phyloP scores from a whole-genome alignment of 768 basidiomycete species.

The Tephrocybe sp. region DNA sequence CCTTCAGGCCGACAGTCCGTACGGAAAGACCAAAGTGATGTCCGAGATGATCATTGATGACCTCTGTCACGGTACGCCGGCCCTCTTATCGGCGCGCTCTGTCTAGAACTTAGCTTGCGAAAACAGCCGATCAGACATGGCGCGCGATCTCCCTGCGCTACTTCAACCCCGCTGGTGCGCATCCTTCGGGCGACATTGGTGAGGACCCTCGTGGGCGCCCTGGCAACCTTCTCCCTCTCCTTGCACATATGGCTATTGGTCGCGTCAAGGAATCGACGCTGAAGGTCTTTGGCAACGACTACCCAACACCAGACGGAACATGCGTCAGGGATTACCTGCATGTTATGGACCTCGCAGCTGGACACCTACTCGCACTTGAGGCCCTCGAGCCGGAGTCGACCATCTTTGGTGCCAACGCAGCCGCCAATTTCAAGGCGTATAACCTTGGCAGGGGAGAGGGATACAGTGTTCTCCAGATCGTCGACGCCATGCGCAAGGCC shows the following conservation, averaged over 20 bases:
- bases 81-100: slow-evolving; percentile 1
- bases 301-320: slow-evolving; percentile 94
- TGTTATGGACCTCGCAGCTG: slow-evolving; percentile 91
- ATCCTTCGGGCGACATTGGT: slow-evolving; percentile 92
- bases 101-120: neutral
- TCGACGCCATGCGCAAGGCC: slow-evolving; percentile 91
- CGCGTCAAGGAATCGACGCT: slow-evolving; percentile 68
- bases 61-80: slow-evolving; percentile 67
- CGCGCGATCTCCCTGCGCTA: slow-evolving; percentile 87
- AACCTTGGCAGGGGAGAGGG: slow-evolving; percentile 95
- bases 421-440: slow-evolving; percentile 85
- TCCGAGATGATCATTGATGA: slow-evolving; percentile 88
- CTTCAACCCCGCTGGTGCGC: slow-evolving; percentile 99
- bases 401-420: slow-evolving; percentile 55
- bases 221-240: slow-evolving; percentile 89
- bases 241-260: slow-evolving; percentile 94
- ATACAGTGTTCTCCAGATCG: slow-evolving; percentile 90
- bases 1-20: slow-evolving; percentile 86
- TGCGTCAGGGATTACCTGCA: slow-evolving; percentile 97
- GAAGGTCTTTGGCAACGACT: slow-evolving; percentile 96
- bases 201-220: slow-evolving; percentile 97
- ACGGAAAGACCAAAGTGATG: slow-evolving; percentile 97
- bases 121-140: slow-evolving; percentile 71
- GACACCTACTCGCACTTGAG: slow-evolving; percentile 89
- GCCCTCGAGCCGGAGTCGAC: slow-evolving; percentile 65